A percentile compares a stretch with the other conserved stretches of the same genome.
phyloP scores from a whole-genome alignment of 306 rosid genomes.

The Sechiopsis laciniata region DNA sequence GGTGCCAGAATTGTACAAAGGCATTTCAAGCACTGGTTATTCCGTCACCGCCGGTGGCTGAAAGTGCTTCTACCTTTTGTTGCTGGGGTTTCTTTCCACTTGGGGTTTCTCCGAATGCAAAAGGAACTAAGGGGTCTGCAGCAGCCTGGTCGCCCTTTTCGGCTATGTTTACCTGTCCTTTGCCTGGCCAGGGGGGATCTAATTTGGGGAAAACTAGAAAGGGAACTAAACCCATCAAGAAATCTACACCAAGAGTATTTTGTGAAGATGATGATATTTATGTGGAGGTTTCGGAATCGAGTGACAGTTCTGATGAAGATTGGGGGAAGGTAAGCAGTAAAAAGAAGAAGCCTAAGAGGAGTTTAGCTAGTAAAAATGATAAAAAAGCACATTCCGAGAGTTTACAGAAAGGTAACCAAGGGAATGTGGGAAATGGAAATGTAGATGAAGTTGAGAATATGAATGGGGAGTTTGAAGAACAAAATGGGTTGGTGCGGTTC shows the following conservation, averaged over 20 bases:
- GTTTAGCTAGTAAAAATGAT: constrained; percentile 21
- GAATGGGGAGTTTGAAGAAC: constrained; percentile 5
- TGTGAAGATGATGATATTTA: constrained; percentile 41
- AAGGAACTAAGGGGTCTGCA: constrained; percentile 29
- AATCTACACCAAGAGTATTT: constrained; percentile 33
- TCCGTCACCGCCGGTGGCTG: constrained; percentile 50
- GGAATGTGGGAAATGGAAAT: constrained; percentile 28
- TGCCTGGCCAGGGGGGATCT: constrained; percentile 24
- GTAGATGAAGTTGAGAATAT: constrained; percentile 31
- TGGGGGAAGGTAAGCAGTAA: constrained; percentile 26
- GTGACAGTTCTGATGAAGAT: constrained; percentile 58
- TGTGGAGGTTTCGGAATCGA: constrained; percentile 41
- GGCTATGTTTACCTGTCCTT: constrained; percentile 55
- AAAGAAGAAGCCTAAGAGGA: constrained; percentile 30
- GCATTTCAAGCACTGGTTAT: constrained; percentile 60
- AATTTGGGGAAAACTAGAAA: constrained; percentile 4
- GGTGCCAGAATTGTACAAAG: constrained; percentile 74
- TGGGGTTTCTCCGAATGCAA: constrained; percentile 44
- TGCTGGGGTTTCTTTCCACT: constrained; percentile 78
- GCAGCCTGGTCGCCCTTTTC: constrained; percentile 66
- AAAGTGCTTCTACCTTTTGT: constrained; percentile 36
- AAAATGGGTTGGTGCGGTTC: constrained; percentile 15
- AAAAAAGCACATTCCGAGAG: constrained; percentile 35
- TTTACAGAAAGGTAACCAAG: constrained; percentile 36
- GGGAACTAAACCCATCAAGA: constrained; percentile 13